Base-by-base conservation (phyloP, 768 basidiomycete species). In the Nidula microcarpa region DNA sequence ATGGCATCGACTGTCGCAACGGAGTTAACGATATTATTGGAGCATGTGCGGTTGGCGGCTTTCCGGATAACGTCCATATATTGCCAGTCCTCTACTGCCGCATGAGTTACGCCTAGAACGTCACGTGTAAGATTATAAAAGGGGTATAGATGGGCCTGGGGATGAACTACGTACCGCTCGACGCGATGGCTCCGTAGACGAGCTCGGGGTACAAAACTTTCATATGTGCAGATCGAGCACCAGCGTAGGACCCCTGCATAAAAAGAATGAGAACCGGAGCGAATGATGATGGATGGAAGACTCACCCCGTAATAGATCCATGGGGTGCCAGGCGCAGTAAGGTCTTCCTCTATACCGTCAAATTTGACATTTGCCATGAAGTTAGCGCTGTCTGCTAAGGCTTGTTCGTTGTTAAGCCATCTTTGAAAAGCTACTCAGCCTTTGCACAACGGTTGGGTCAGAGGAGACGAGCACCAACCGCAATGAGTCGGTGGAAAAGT, bases 241-340 rank as follows among this genome's bases (percentile, higher is more conserved):
- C 95, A 8, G 94, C 94, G 59, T 96, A 96, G 0, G 91, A 94
- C 6, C 90, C 89, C 87, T 88, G 58, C 4, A 39, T 56, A 13
- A 45, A n/a, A 32, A 47, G 57, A 37, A 56, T 46, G 14, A 51
- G 51, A 52, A 5, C 30, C 23, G 50, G 55, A 32, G 49, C 16
- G 30, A 16, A 14, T 30, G 23, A 30, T 30, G 23, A 30, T 30
- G 23, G 23, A 30, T 30, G 2, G 23, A 4, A 30, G 55, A 60
- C 83, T 41, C 65, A 92, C 94, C 10, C 96, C 96, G 61, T 96
- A 96, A 66, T 96, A 94, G 52, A 94, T 92, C 91, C 91, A 94
- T 7, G 91, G 89, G 1, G 86, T 86, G 23, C 71, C 72, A n/a
- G 87, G 82, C 9, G 91, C 80, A 16, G 86, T 87, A 57, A 92